Percentiles rank a stretch among this genome's conserved stretches.
Evolutionary conservation across 2,329 filamentous ascomycete species (phyloP).

Genomic region (Aspergillus spinulosporus): DNA sequence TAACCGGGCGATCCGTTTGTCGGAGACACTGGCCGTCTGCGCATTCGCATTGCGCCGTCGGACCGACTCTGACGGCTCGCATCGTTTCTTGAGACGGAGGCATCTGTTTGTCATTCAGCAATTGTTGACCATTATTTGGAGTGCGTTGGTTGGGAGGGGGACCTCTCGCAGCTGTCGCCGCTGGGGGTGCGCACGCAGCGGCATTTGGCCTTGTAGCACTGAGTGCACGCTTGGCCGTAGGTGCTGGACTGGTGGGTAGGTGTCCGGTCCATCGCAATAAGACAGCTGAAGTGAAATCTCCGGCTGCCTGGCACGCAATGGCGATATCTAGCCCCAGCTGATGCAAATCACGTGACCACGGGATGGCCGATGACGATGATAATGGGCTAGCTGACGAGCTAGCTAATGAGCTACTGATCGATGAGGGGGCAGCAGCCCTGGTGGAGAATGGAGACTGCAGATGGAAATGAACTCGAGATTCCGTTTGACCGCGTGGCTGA

Average conservation of each 20-base stretch:
- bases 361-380: too few species aligned
- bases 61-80: constrained; percentile 36
- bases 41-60: constrained; percentile 29
- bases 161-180: constrained; percentile 30
- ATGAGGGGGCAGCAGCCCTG: too few species aligned
- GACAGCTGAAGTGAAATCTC: too few species aligned
- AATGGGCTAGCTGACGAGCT: too few species aligned
- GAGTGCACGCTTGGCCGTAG: constrained; percentile 32
- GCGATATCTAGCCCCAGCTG: too few species aligned
- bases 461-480: too few species aligned
- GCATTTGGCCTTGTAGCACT: constrained; percentile 36
- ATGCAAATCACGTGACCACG: too few species aligned
- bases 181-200: constrained; percentile 26
- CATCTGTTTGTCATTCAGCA: constrained; percentile 27
- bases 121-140: background rate
- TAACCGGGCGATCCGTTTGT: constrained; percentile 37
- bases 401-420: too few species aligned
- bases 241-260: constrained; percentile 16
- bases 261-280: background rate
- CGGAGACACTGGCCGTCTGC: constrained; percentile 29
- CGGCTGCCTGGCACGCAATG: too few species aligned
- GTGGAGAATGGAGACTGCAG: too few species aligned
- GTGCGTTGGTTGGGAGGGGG: background rate
- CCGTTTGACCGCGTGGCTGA: too few species aligned
- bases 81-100: constrained; percentile 38